Conservation (phyloP, 129 eudicot genomes). For the Lactuca sativa region DNA sequence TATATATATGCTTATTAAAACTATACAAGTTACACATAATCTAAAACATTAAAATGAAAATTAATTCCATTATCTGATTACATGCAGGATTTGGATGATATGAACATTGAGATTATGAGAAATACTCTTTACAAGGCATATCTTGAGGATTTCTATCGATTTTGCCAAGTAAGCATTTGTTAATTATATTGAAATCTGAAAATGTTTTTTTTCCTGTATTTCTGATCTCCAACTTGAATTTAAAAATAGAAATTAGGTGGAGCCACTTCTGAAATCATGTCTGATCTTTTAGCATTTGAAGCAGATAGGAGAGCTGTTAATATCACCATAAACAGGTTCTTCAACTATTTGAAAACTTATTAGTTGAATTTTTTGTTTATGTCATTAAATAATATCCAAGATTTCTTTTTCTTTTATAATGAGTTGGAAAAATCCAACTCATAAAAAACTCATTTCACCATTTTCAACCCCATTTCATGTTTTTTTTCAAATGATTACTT, state of each 20-base stretch:
- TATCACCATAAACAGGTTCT: constrained; percentile 92
- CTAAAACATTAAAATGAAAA: too few species aligned
- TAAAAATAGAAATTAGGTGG: constrained; percentile 82
- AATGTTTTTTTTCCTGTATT: not conserved
- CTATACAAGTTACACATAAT: not conserved
- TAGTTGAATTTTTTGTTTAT: not conserved
- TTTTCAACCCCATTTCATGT: too few species aligned
- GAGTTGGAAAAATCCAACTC: too few species aligned
- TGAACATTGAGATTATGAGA: constrained; percentile 98
- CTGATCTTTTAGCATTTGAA: constrained; percentile 95
- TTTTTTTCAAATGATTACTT: too few species aligned
- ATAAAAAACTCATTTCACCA: too few species aligned
- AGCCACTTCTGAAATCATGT: constrained; percentile 97
- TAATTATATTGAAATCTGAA: not conserved
- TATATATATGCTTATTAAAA: too few species aligned
- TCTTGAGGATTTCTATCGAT: constrained; percentile 89
- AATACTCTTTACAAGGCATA: constrained; percentile 98
- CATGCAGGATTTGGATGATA: constrained; percentile 88
- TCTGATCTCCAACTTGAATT: constrained; percentile 5
- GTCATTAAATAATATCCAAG: too few species aligned
- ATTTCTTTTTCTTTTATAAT: not conserved
- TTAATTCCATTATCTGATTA: not conserved
- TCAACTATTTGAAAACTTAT: not conserved
- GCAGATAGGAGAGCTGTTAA: constrained; percentile 98
- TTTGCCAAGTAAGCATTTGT: constrained; percentile 66